Base-by-base conservation (phyloP, 2,329 filamentous ascomycete genomes). In the Metarhizium robertsii region DNA sequence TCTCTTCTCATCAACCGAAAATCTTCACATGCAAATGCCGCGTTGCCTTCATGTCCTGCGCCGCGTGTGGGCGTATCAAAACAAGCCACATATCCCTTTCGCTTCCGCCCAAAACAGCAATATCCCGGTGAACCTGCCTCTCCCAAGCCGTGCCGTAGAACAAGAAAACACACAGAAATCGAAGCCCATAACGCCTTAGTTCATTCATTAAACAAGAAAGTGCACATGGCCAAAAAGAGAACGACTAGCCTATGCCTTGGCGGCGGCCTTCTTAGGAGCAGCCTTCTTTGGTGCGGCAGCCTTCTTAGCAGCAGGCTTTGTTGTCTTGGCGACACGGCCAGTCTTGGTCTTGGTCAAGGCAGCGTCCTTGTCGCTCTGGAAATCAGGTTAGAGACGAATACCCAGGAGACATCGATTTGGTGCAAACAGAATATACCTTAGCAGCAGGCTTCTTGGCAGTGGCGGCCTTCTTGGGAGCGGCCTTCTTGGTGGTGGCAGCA, bases 261-360 rank as follows among this genome's bases (percentile, higher is more conserved):
- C 61, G 16, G 75, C 70, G 13, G 74, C 67, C 69, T 78, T 75
- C 69, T 76, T 76, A 30, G 73, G 65, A 5, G 72, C 71, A 50
- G 72, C 69, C 70, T 75, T 76, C 68, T 75, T 76, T 40, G 72
- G 62, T 11, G 74, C 69, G 18, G 71, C 70, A 29, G 72, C 70
- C 72, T 76, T 76, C 67, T 79, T 76, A 45, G 75, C 71, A 7
- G 77, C 71, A 20, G 72, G 69, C 65, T 75, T 73, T 64, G 73
- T 56, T 29, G 79, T 76, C 83, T 94, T 95, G 65, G 86, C 83
- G 65, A 95, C 87, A 63, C 90, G 87, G 51, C 90, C 90, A 54
- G 88, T 86, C 83, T 94, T 94, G 71, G 90, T 92, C 83, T 89
- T 92, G 70, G 80, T 82, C 53, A 91, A 74, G 51, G 86, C 79